Conservation (phyloP, 2,329 filamentous ascomycete species). For the Aspergillus carbonarius region DNA sequence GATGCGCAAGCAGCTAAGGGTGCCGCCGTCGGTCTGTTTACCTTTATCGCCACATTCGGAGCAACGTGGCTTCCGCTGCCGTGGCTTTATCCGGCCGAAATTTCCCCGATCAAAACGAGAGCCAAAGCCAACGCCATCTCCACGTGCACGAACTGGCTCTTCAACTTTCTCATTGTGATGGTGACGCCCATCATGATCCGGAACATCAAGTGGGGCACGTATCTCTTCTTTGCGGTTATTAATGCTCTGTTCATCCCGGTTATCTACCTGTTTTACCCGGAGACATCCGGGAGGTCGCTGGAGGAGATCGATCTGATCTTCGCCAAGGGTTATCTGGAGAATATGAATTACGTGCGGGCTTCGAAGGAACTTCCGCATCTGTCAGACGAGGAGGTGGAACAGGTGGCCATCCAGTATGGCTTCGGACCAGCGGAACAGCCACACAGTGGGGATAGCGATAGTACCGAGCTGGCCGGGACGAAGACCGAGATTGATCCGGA, state of each 20-base stretch:
- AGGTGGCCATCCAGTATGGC: not conserved
- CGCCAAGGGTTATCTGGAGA: constrained; percentile 39
- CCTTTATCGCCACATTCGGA: constrained; percentile 66
- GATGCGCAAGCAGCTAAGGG: constrained; percentile 30
- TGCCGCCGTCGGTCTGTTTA: constrained; percentile 60
- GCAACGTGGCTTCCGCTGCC: constrained; percentile 63
- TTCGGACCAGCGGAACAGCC: not conserved
- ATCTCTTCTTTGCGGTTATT: constrained; percentile 42
- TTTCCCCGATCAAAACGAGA: constrained; percentile 54
- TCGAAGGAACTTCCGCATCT: not conserved
- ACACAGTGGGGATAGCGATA: not conserved
- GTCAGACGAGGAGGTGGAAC: not conserved
- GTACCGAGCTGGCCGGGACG: not conserved
- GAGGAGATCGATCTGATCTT: constrained; percentile 44
- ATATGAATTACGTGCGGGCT: constrained; percentile 13
- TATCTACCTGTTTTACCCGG: constrained; percentile 54
- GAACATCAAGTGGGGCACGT: constrained; percentile 38
- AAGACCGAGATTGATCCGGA: too few relatives aligned
- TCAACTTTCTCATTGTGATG: constrained; percentile 55
- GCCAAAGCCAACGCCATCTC: constrained; percentile 53
- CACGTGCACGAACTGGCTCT: constrained; percentile 54
- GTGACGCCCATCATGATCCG: constrained; percentile 42
- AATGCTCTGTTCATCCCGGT: constrained; percentile 47
- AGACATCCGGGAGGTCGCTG: constrained; percentile 45
- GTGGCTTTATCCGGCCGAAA: constrained; percentile 53